phyloP scores from a whole-genome alignment of 148 eudicot genomes.

The Agrostemma githago region DNA sequence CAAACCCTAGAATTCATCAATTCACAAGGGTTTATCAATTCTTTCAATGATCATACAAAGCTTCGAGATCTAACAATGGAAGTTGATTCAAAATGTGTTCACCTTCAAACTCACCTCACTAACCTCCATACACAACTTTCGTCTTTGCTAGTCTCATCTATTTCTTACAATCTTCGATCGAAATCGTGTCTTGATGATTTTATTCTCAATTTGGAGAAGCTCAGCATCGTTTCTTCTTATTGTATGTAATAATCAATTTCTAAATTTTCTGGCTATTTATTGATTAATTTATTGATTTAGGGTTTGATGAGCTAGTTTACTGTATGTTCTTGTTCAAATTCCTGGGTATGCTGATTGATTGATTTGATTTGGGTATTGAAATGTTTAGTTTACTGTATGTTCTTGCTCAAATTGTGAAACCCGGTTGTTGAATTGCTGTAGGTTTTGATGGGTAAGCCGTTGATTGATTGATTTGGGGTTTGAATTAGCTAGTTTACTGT shows the following conservation, averaged over 20 bases:
- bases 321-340: too few relatives aligned
- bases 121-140: slow-evolving; percentile 29
- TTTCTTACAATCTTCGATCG: slow-evolving; percentile 36
- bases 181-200: slow-evolving; percentile 38
- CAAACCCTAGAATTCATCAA: slow-evolving; percentile 33
- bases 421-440: too few relatives aligned
- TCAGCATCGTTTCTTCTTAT: slow-evolving; percentile 28
- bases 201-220: slow-evolving; percentile 25
- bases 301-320: too few relatives aligned
- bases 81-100: slow-evolving; percentile 27
- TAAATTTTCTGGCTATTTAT: too few relatives aligned
- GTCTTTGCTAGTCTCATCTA: slow-evolving; percentile 29
- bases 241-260: slow-evolving; percentile 20
- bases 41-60: slow-evolving; percentile 22
- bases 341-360: too few relatives aligned
- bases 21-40: slow-evolving; percentile 11
- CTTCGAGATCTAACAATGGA: slow-evolving; percentile 18
- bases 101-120: slow-evolving; percentile 36
- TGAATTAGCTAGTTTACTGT: too few relatives aligned
- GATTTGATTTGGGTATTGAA: too few relatives aligned
- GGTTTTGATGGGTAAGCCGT: too few relatives aligned
- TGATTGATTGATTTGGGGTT: too few relatives aligned
- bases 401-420: too few relatives aligned
- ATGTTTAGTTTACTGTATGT: too few relatives aligned
- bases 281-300: too few relatives aligned